These are phyloP conservation scores for Fonsecaea pugnacius DNA, from an alignment of 2,329 filamentous ascomycete species.

Conservation along the genomic window DNA sequence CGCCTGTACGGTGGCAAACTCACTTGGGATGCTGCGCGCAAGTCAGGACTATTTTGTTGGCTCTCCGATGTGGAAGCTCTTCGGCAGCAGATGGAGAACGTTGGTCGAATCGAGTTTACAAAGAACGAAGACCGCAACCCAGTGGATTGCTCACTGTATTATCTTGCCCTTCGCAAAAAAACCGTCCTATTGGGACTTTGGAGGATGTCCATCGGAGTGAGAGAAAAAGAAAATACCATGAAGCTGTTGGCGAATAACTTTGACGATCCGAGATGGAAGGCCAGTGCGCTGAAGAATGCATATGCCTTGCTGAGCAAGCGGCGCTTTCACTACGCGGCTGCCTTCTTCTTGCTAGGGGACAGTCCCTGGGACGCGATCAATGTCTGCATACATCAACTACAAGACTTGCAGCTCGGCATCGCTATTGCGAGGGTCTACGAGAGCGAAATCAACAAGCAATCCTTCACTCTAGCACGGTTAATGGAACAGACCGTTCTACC, in stretches of 20 bases:
- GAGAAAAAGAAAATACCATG: slow-evolving; percentile 79
- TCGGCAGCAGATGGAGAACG: slow-evolving; percentile 78
- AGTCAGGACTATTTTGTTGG: slow-evolving; percentile 96
- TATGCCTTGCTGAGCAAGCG: slow-evolving; percentile 91
- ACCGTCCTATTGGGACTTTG: slow-evolving; percentile 86
- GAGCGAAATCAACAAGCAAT: slow-evolving; percentile 79
- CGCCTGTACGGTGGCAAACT: slow-evolving; percentile 78
- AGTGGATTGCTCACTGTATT: slow-evolving; percentile 86
- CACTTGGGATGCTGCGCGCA: slow-evolving; percentile 81
- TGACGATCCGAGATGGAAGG: slow-evolving; percentile 81
- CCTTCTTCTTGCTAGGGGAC: slow-evolving; percentile 91
- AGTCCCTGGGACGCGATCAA: slow-evolving; percentile 82
- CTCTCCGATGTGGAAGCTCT: slow-evolving; percentile 75
- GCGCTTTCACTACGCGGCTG: slow-evolving; percentile 90
- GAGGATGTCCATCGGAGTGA: slow-evolving; percentile 90
- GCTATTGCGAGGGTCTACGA: slow-evolving; percentile 86
- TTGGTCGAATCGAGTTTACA: slow-evolving; percentile 92
- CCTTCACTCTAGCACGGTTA: slow-evolving; percentile 70
- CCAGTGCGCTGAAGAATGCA: slow-evolving; percentile 89
- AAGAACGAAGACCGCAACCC: slow-evolving; percentile 82
- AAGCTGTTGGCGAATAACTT: slow-evolving; percentile 90
- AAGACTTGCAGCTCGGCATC: slow-evolving; percentile 87
- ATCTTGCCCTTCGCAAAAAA: slow-evolving; percentile 89
- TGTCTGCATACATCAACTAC: slow-evolving; percentile 82
- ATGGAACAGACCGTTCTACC: slow-evolving; percentile 79